phyloP scores from a whole-genome alignment of 2,329 filamentous ascomycete genomes.

The Fusarium domesticum region DNA sequence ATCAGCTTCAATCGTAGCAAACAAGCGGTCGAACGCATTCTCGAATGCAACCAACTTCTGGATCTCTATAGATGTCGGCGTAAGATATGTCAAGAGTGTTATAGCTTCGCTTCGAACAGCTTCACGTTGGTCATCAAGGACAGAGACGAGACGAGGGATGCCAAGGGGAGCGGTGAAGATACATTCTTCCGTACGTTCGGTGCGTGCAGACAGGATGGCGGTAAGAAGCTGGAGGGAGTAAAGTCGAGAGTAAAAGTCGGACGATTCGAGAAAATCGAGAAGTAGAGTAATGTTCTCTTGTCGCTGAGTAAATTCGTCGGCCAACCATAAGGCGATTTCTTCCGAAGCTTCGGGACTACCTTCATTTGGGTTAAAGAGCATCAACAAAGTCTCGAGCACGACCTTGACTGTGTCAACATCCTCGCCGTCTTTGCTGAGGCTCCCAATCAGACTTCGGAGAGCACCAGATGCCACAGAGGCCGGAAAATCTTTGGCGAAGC shows the following conservation, averaged over 20 bases:
- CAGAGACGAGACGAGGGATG: constrained; percentile 78
- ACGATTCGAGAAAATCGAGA: constrained; percentile 81
- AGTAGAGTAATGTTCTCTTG: constrained; percentile 95
- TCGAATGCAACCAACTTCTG: constrained; percentile 96
- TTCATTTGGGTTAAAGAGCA: constrained; percentile 75
- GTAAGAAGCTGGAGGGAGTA: constrained; percentile 88
- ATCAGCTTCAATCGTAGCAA: constrained; percentile 76
- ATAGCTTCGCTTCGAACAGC: constrained; percentile 85
- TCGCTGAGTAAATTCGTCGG: constrained; percentile 95
- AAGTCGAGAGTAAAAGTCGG: constrained; percentile 85
- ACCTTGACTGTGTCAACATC: constrained; percentile 97
- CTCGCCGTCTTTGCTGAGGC: constrained; percentile 80
- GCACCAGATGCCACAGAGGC: constrained; percentile 93
- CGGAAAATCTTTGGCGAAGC: constrained; percentile 94
- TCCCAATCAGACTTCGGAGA: constrained; percentile 82
- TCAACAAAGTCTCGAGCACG: constrained; percentile 89
- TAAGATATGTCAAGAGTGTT: constrained; percentile 82
- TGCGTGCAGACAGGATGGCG: constrained; percentile 78
- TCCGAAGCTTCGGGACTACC: constrained; percentile 88
- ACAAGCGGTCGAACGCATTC: constrained; percentile 85
- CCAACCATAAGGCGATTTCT: constrained; percentile 92
- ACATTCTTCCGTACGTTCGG: constrained; percentile 91
- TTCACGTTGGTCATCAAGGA: constrained; percentile 81
- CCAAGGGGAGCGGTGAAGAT: constrained; percentile 86
- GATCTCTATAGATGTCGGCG: constrained; percentile 79